These are phyloP conservation scores for Pseudozyma sp. DNA, from an alignment of 1,284 basidiomycete species.

Conservation along the genomic window DNA sequence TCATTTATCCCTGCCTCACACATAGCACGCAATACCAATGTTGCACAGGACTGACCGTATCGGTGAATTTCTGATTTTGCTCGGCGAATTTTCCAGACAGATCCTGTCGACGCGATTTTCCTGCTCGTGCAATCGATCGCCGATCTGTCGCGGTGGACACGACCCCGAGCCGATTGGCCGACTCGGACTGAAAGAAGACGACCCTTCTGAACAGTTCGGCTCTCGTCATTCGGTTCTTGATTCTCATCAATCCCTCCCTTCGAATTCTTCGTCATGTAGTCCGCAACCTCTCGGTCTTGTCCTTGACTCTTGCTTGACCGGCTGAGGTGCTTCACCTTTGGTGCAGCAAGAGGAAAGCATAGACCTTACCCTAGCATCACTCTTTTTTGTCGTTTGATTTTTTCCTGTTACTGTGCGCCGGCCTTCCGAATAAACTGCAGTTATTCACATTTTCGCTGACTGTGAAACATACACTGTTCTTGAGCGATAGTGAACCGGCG, in stretches of 20 bases:
- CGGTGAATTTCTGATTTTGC: slow-evolving; percentile 6
- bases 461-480: neutral
- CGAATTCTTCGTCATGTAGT: no score
- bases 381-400: neutral
- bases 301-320: neutral
- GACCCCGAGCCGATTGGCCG: neutral
- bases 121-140: slow-evolving; percentile 16
- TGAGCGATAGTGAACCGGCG: no score
- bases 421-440: slow-evolving; percentile 9
- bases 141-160: slow-evolving; percentile 22
- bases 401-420: neutral
- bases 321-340: neutral
- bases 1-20: neutral
- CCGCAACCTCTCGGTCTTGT: no score
- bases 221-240: neutral
- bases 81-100: neutral
- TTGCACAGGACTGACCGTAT: neutral
- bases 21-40: no score
- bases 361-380: neutral
- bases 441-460: slow-evolving; percentile 4
- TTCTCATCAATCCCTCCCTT: no score
- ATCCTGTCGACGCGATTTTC: slow-evolving; percentile 9
- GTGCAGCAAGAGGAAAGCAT: neutral
- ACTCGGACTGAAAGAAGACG: no score
- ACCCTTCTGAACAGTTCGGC: neutral